Conservation (phyloP, 1,284 basidiomycete genomes). For the Cryptococcus sp. region DNA sequence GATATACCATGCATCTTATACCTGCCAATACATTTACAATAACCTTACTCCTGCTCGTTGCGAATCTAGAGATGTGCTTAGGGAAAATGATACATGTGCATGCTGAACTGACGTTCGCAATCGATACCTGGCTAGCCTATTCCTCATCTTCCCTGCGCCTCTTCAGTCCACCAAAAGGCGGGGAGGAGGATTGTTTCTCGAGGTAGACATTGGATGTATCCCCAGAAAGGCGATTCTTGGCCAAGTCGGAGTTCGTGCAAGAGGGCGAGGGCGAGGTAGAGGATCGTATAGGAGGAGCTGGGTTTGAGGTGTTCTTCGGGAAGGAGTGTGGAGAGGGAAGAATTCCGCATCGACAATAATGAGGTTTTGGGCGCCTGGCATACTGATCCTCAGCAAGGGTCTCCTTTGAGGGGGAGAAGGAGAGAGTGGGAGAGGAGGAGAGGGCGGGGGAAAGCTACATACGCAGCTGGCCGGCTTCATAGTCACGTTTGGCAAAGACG, state of each 20-base stretch:
- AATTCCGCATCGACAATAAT: conserved; percentile 39
- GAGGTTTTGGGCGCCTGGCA: conserved; percentile 41
- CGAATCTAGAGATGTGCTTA: too few species aligned
- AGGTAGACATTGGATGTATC: conserved; percentile 46
- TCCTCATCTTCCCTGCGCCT: not conserved
- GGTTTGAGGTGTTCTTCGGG: not conserved
- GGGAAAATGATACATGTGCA: too few species aligned
- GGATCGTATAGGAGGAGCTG: conserved; percentile 23
- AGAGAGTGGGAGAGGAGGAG: too few species aligned
- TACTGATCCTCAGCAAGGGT: conserved; percentile 21
- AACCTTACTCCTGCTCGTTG: too few species aligned
- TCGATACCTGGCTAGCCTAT: not conserved
- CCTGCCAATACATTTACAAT: too few species aligned
- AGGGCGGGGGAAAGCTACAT: conserved; percentile 2
- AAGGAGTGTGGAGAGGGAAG: conserved; percentile 11
- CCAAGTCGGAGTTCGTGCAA: conserved; percentile 45
- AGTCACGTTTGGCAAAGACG: conserved; percentile 6
- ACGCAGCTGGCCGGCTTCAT: conserved; percentile 12
- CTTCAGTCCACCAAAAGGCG: conserved; percentile 44
- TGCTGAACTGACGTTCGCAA: too few species aligned
- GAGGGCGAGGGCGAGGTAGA: conserved; percentile 42
- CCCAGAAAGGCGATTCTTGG: conserved; percentile 33
- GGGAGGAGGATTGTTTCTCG: conserved; percentile 33
- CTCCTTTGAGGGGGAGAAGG: not conserved
- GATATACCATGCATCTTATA: too few species aligned